Conservation (phyloP, 768 basidiomycete species). For the Pisolithus orientalis region DNA sequence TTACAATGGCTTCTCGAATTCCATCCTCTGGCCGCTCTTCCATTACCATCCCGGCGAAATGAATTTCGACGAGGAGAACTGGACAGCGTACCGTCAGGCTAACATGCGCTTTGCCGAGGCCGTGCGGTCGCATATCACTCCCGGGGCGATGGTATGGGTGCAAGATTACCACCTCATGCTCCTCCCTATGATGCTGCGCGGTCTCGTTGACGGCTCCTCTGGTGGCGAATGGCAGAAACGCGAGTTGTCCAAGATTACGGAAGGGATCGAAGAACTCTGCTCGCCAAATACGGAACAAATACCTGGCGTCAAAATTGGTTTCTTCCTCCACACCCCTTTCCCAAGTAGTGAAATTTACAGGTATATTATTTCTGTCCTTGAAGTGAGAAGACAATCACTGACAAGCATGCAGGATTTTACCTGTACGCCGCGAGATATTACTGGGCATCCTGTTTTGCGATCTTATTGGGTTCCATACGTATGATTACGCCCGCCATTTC, state of each 20-base stretch:
- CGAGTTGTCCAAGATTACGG: constrained; percentile 64
- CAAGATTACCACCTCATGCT: constrained; percentile 99
- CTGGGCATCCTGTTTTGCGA: constrained; percentile 94
- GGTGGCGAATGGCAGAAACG: constrained; percentile 49
- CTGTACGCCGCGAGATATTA: constrained; percentile 96
- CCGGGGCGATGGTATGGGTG: constrained; percentile 97
- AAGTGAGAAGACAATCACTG: constrained; percentile 3
- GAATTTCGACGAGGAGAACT: constrained; percentile 99
- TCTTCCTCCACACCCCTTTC: constrained; percentile 98
- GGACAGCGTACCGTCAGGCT: constrained; percentile 96
- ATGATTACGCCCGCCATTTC: constrained; percentile 99
- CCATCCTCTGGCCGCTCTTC: constrained; percentile 98
- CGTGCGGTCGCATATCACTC: constrained; percentile 69
- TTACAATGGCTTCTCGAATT: constrained; percentile 99
- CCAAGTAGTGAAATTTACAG: constrained; percentile 96
- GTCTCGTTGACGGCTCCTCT: constrained; percentile 69
- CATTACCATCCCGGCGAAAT: constrained; percentile 99
- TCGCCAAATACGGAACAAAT: constrained; percentile 34
- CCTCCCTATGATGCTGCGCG: constrained; percentile 90
- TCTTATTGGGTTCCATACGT: constrained; percentile 98
- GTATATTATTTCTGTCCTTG: constrained; percentile 38
- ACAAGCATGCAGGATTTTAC: constrained; percentile 64
- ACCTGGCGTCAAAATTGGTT: constrained; percentile 87
- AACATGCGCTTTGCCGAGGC: constrained; percentile 93
- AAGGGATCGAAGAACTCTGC: constrained; percentile 55